Base-by-base conservation (phyloP, 768 basidiomycete genomes). In the Rhizopogon sp. region DNA sequence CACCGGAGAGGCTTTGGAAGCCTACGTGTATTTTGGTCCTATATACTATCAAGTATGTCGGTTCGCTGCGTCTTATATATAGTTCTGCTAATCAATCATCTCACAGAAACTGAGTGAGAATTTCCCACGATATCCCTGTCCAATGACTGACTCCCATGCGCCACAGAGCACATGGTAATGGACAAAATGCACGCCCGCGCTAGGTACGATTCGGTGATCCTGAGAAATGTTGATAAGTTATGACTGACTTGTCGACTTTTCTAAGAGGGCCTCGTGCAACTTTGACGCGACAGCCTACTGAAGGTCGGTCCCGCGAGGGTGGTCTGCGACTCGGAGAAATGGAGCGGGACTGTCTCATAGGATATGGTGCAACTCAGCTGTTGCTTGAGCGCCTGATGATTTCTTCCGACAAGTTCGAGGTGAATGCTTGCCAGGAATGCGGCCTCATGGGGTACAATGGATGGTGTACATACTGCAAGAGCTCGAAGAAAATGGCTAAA, bases 181-280 rank as follows among this genome's bases (percentile, higher is more conserved):
- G 97, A 99, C 79, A 99, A 99, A 79, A 99, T 99, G 97, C 97
- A 99, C 64, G 97, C 97, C 60, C 87, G 97, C 55, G 94, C 97
- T 50, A 88, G 93, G 92, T 87, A 69, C 63, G 78, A 64, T 50
- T 53, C 50, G 39, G 28, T 25, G 40, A 33, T 50, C 43, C 51
- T 56, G 59, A 61, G 50, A 52, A 60, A 56, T 52, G 41, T 29
- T 51, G 49, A 25, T 17, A 7, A 25, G 35, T 28, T 31, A 29
- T 58, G 42, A 58, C 60, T 56, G 53, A 61, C 50, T 13, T 59
- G 40, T 22, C 39, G 22, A 14, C n/a, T 31, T 22, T 25, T n/a
- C 29, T 41, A 68, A 94, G 92, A 65, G 96, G 97, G 14, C 97
- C 97, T 44, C 88, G 94, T 67, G 97, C 97, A 9, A 95, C 93